These are phyloP conservation scores for Arthrobotrys pseudoclavata DNA, from an alignment of 2,329 filamentous ascomycete species.

Conservation along the genomic window DNA sequence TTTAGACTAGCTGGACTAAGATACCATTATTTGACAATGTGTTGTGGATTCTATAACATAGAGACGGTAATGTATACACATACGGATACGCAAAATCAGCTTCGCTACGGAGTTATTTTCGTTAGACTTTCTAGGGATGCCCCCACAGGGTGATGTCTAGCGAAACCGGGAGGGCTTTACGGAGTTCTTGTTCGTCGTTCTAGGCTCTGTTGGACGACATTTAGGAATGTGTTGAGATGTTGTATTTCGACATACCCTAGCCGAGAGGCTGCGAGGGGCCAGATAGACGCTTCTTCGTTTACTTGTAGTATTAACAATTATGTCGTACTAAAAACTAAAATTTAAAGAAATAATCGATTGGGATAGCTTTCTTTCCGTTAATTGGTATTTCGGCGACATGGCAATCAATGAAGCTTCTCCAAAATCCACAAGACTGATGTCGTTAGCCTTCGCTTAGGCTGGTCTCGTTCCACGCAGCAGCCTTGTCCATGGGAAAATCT, in stretches of 20 bases:
- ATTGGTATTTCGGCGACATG: neutral
- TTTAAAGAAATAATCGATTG: neutral
- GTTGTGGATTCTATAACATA: no score
- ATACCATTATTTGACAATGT: no score
- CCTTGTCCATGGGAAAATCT: slow-evolving; percentile 53
- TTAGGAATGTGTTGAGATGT: slow-evolving; percentile 1
- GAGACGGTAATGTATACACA: no score
- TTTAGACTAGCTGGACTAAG: no score
- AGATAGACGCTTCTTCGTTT: neutral
- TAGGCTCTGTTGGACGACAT: neutral
- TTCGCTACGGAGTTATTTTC: no score
- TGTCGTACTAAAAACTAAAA: no score
- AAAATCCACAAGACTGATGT: neutral
- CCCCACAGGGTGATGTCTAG: neutral
- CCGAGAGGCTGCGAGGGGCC: neutral
- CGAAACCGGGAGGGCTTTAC: neutral
- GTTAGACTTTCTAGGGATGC: no score
- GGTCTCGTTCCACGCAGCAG: slow-evolving; percentile 33
- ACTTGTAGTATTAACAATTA: no score
- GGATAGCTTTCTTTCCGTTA: neutral
- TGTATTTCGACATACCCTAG: slow-evolving; percentile 3
- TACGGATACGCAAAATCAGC: no score
- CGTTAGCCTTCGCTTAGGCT: slow-evolving; percentile 38
- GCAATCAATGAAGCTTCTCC: neutral
- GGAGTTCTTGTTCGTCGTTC: neutral